These are phyloP conservation scores for Aspergillus homomorphus DNA, from an alignment of 495 filamentous ascomycete genomes.

Conservation along the genomic window DNA sequence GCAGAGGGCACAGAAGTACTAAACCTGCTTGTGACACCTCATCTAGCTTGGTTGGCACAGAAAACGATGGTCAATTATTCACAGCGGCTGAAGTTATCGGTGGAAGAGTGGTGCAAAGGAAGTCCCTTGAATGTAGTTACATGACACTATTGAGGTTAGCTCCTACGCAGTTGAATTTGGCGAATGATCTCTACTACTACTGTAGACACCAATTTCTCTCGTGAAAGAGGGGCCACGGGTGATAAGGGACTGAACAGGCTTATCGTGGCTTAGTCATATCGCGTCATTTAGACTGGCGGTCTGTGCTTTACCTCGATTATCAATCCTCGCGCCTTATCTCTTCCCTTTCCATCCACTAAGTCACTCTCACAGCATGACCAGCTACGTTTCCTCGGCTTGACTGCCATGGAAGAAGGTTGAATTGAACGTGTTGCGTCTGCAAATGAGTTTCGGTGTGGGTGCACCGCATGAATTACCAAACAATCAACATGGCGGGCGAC, in stretches of 20 bases:
- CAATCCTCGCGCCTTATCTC: slow-evolving; percentile 5
- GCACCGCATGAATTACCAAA: slow-evolving; percentile 38
- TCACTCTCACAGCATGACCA: neutral
- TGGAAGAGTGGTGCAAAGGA: slow-evolving; percentile 22
- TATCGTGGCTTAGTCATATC: slow-evolving; percentile 12
- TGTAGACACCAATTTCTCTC: slow-evolving; percentile 2
- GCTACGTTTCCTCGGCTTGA: neutral
- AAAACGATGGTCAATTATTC: slow-evolving; percentile 21
- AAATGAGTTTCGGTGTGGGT: neutral
- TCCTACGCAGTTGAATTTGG: too few species aligned
- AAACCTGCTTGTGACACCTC: slow-evolving; percentile 32
- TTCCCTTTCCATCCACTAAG: neutral
- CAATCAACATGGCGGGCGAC: slow-evolving; percentile 34
- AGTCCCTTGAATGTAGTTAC: slow-evolving; percentile 19
- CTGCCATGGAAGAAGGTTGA: neutral
- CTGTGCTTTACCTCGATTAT: neutral
- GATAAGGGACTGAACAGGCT: neutral
- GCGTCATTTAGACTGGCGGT: neutral
- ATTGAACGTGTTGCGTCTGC: neutral
- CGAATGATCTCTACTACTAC: neutral
- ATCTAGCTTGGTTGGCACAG: slow-evolving; percentile 32
- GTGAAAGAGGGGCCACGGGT: neutral
- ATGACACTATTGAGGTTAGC: too few species aligned
- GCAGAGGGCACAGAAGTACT: slow-evolving; percentile 24
- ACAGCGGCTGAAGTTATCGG: slow-evolving; percentile 16